Conservation (phyloP, 106 monocot species). For the Allium cepa region DNA sequence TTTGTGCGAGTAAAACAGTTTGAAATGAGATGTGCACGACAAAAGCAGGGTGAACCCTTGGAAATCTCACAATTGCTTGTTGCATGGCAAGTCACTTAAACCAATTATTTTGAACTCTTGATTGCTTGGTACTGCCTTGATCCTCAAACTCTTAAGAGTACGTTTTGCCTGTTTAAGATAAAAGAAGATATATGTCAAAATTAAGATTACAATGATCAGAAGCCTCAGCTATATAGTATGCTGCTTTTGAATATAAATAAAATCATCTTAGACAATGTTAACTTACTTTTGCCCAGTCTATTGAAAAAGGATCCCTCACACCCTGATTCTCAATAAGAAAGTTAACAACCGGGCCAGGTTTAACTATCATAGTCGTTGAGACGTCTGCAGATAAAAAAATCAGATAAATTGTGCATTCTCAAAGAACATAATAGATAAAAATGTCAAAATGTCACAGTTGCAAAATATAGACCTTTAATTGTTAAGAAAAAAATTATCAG, state of each 20-base stretch:
- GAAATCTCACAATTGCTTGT: conserved; percentile 39
- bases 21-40: neutral
- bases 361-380: conserved; percentile 94
- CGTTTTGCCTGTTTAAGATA: conserved; percentile 57
- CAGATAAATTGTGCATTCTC: too few relatives aligned
- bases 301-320: conserved; percentile 31
- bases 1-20: too few relatives aligned
- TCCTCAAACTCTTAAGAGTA: conserved; percentile 67
- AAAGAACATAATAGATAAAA: too few relatives aligned
- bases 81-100: conserved; percentile 71
- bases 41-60: neutral
- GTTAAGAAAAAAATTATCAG: too few relatives aligned
- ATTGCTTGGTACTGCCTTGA: conserved; percentile 32
- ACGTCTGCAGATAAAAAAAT: conserved; percentile 38
- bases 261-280: neutral
- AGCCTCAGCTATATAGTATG: too few relatives aligned
- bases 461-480: too few relatives aligned
- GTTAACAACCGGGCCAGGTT: conserved; percentile 74
- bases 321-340: conserved; percentile 82
- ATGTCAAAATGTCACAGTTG: neutral
- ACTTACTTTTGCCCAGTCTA: conserved; percentile 86
- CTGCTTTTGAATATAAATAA: too few relatives aligned
- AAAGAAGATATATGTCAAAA: neutral
- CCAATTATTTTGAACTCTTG: conserved; percentile 79
- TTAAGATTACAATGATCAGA: too few relatives aligned